Percentiles rank a stretch among this genome's conserved stretches.
phyloP scores from a whole-genome alignment of 2,329 filamentous ascomycete species.

The Trichoderma sp. region DNA sequence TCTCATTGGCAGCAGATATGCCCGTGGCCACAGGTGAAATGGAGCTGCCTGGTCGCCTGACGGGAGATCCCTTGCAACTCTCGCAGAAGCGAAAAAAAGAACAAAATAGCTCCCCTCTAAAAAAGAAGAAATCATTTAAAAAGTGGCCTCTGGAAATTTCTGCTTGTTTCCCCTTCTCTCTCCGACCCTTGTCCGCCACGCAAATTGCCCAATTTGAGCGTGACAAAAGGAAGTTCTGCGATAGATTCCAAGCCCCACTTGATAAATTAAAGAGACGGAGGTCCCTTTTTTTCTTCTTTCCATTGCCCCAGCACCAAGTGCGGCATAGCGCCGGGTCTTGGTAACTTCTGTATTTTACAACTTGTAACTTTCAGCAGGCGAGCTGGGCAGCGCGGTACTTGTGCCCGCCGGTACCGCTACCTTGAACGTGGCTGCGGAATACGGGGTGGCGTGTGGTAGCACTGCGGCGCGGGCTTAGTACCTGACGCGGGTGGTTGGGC shows the following conservation, averaged over 20 bases:
- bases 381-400: not conserved
- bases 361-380: not conserved
- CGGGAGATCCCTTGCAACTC: not conserved
- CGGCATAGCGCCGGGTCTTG: not conserved
- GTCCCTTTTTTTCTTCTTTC: constrained; percentile 13
- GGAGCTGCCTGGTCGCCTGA: not conserved
- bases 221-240: constrained; percentile 23
- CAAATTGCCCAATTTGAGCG: constrained; percentile 32
- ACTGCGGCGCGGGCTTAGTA: not conserved
- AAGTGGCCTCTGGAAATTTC: constrained; percentile 1
- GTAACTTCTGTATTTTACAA: not conserved
- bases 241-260: constrained; percentile 23
- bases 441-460: constrained; percentile 1
- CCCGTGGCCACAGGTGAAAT: not conserved
- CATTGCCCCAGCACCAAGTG: not conserved
- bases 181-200: constrained; percentile 20
- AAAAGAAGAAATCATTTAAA: not conserved
- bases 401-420: not conserved
- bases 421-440: constrained; percentile 3
- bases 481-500: not conserved
- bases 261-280: constrained; percentile 23
- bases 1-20: not conserved
- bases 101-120: not conserved
- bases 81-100: not conserved
- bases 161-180: not conserved